These are phyloP conservation scores for Eucalyptus tenuipes DNA, from an alignment of 345 rosid genomes.

Conservation along the genomic window DNA sequence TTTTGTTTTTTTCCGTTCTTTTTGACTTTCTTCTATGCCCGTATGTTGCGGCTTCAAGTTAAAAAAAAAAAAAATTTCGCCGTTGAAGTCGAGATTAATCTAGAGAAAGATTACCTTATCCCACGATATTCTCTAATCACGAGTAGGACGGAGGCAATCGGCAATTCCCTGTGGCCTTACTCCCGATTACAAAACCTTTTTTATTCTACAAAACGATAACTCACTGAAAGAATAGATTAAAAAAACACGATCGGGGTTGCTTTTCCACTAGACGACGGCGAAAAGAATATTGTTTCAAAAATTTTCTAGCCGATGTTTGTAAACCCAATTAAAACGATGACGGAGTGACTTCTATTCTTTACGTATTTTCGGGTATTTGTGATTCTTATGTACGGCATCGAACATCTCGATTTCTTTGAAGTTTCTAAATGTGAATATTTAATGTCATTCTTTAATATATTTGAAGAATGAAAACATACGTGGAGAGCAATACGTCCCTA, in stretches of 20 bases:
- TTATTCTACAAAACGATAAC: neutral
- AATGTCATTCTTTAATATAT: neutral
- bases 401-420: neutral
- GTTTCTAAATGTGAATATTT: no score
- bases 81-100: neutral
- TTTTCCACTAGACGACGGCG: neutral
- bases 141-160: neutral
- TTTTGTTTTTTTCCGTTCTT: neutral
- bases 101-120: neutral
- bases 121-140: neutral
- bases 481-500: neutral
- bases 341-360: neutral
- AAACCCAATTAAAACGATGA: neutral
- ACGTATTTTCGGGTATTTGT: neutral
- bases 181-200: neutral
- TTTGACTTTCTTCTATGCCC: neutral
- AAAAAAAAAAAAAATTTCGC: neutral
- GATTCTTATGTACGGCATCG: neutral
- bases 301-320: neutral
- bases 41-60: neutral
- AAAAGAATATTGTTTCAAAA: neutral
- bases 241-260: neutral
- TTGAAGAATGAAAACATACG: neutral
- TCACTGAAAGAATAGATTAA: neutral
- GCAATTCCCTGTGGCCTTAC: neutral